Conservation (phyloP, 1,139 yeast species). For the Yamadazyma friedrichii region DNA sequence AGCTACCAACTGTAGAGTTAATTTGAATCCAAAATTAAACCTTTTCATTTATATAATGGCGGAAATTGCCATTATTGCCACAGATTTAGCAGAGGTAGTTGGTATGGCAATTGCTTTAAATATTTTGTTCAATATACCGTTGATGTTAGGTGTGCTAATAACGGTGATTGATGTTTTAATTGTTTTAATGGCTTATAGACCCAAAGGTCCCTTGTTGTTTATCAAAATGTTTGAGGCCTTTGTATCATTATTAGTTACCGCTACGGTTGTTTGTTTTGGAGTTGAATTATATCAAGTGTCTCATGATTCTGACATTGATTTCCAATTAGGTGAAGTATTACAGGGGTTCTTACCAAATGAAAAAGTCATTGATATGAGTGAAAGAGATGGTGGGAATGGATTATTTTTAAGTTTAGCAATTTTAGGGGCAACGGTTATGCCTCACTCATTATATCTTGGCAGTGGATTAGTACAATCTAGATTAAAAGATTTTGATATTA, state of each 20-base stretch:
- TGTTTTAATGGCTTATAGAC: slow-evolving; percentile 84
- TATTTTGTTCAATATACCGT: slow-evolving; percentile 74
- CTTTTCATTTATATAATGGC: slow-evolving; percentile 68
- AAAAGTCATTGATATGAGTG: slow-evolving; percentile 58
- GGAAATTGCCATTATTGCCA: slow-evolving; percentile 86
- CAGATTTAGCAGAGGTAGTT: slow-evolving; percentile 91
- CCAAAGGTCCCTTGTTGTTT: slow-evolving; percentile 78
- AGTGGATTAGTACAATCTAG: slow-evolving; percentile 93
- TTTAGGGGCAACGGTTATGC: slow-evolving; percentile 97
- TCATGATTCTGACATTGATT: slow-evolving; percentile 49
- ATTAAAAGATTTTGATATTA: slow-evolving; percentile 73
- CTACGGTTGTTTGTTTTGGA: slow-evolving; percentile 83
- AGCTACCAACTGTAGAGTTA: slow-evolving; percentile 82
- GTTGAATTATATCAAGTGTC: slow-evolving; percentile 71
- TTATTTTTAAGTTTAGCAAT: slow-evolving; percentile 85
- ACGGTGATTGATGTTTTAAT: slow-evolving; percentile 84
- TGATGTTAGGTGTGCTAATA: slow-evolving; percentile 73
- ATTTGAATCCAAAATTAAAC: slow-evolving; percentile 64
- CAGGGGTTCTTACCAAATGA: slow-evolving; percentile 79
- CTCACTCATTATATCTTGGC: slow-evolving; percentile 89
- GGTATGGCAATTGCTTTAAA: slow-evolving; percentile 91
- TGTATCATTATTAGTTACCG: slow-evolving; percentile 72
- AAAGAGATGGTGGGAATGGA: slow-evolving; percentile 65
- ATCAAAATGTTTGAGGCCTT: slow-evolving; percentile 81
- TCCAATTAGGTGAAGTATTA: slow-evolving; percentile 53